Evolutionary conservation across 768 basidiomycete genomes (phyloP), one percentile per base, ranked within the genome.

Genomic region (Strobilomyces echinocephalus): DNA sequence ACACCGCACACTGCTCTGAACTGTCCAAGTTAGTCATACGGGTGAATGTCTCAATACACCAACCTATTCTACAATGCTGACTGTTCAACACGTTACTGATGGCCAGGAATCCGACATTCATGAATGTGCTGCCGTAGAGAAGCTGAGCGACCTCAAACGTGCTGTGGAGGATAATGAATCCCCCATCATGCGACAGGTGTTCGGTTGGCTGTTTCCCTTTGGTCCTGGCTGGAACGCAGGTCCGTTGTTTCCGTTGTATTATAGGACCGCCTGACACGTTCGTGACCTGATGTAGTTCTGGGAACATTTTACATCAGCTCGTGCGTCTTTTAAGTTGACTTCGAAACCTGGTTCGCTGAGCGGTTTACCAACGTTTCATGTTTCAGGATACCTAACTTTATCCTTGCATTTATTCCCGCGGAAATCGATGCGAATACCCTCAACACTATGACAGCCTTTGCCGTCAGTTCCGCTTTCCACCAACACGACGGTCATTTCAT

Each of bases 231-330:
- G 85, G 85, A 94, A 93, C 70, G 87, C 89, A 36, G 77, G 80
- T 80, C 49, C 18, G 68, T 67, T 35, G 45, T 49, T 50, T 21
- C 20, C 31, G 30, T 36, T 49, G 46, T 35, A 44, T 52, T 16
- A 28, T 46, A 26, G 18, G 39, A 4, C 24, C 24, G 24, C 42
- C 16, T 63, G 44, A 45, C 62, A 54, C 63, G 49, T 59, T 63
- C 56, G 52, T 66, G 45, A 67, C 60, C 31, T 50, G 34, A 49
- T 43, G 30, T 59, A 81, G 82, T 97, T 52, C 77, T 95, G 28
- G 93, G 89, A 57, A 95, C 93, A 18, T 93, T 95, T 77, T 95
- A 95, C 76, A 95, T 95, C 72, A 93, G 90, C 78, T 95, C 91
- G 92, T 94, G 68, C 65, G 90, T 80, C 56, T 49, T 49, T 55